Evolutionary conservation across 169 alveolate genomes (phyloP), one percentile per base, ranked within the genome.

Genomic region (Cryptosporidium canis): DNA sequence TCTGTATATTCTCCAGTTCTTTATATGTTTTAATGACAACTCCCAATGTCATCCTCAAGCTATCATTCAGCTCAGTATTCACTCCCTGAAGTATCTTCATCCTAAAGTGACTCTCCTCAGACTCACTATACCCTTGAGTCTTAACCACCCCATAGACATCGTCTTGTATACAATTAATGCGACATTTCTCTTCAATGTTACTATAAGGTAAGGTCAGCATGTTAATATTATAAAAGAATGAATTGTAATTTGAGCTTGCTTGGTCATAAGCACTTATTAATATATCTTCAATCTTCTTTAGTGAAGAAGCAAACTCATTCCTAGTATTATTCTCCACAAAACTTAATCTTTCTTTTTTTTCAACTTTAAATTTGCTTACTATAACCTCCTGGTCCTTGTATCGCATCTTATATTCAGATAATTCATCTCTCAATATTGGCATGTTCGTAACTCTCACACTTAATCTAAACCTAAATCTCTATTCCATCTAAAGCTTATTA

Each of bases 51-150:
- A 77, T 45, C 14, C 66, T 61, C 37, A 77, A 35, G 41, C 66
- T 61, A 58, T 77, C 77, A 56, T 56, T 63, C 18, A 77, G 21
- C 11, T 58, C 44, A 43, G 33, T 33, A 58, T 77, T 77, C 8
- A 56, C 51, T 3, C 87, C 87, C 21, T 58, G 64, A 16, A 77
- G 8, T 58, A 77, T 55, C 16, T 45, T 77, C 65, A 77, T 58
- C 27, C 66, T 77, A 21, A 77, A 24, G 31, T 11, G 55, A 27
- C 21, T 33, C 21, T 61, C 64, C 1, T 56, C 41, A 9, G 12
- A 12, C n/a, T 6, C 2, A 61, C 33, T 14, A 6, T 18, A n/a
- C 6, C 24, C 39, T 43, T 31, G 44, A 27, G 33, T 39, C 1
- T 43, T 63, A 12, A 56, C 18, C n/a, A 21, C n/a, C 24, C 24